Base-by-base conservation (phyloP, 2,329 filamentous ascomycete species). In the Gyromitra esculenta region DNA sequence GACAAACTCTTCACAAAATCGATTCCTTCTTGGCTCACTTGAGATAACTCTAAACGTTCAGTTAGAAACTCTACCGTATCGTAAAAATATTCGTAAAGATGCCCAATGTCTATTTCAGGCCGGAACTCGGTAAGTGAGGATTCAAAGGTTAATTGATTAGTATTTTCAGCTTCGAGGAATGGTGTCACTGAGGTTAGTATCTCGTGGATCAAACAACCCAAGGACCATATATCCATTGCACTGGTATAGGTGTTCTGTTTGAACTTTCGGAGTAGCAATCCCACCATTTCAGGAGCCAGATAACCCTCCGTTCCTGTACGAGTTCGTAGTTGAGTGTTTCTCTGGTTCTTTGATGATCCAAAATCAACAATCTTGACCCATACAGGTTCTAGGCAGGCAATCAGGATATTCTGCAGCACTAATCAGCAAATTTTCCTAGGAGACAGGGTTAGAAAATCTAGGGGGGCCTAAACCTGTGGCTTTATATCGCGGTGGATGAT, bases 311-410 rank as follows among this genome's bases (percentile, higher is more conserved):
- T 18, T 18, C n/a, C 48, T 45, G 18, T 9, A 52, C n/a, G 7
- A 21, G 48, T 52, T 52, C 8, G 48, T 21, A 52, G 48, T 6
- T 18, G n/a, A 8, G 48, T 52, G 18, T 52, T 52, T 52, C 18
- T 25, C 3, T n/a, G 1, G 48, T 52, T 21, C 18, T 52, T 2
- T 25, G 48, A 21, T 52, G n/a, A 5, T 18, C 37, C 13, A 43
- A 43, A 41, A 39, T 60, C 57, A 15, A n/a, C 35, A 41, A 60
- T 43, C 15, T 60, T 60, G 15, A 60, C 35, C 57, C 57, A 60
- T 60, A 60, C 15, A 1, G 57, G 57, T 15, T 60, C 15, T 11
- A n/a, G 57, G 7, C 31, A 41, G 13, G 37, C 57, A 21, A 60
- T 15, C n/a, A 43, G 37, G 35, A 41, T 25, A 9, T 60, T 60